Percentiles rank a stretch among this genome's conserved stretches.
phyloP scores from a whole-genome alignment of 1,139 yeast genomes.

The Kurtzmaniella quercitrusa region DNA sequence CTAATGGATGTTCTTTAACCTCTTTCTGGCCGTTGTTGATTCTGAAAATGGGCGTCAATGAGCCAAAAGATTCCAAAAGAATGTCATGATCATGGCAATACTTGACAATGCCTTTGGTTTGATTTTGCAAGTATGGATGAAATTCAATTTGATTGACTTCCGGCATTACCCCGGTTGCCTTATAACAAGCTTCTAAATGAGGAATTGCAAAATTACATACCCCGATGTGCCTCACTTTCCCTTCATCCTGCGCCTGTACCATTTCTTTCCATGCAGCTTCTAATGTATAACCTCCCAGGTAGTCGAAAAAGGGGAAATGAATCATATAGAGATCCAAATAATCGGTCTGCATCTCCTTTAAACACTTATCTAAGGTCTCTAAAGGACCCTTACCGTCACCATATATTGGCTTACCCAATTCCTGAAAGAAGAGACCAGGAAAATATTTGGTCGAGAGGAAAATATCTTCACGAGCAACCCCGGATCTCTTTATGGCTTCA shows the following conservation, averaged over 20 bases:
- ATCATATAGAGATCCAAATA: slow-evolving; percentile 70
- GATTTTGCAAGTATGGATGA: slow-evolving; percentile 40
- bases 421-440: slow-evolving; percentile 17
- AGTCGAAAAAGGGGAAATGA: slow-evolving; percentile 51
- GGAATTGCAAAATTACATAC: slow-evolving; percentile 34
- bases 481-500: slow-evolving; percentile 45
- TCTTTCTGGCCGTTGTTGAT: slow-evolving; percentile 14
- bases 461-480: slow-evolving; percentile 44
- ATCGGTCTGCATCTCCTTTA: slow-evolving; percentile 50
- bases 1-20: slow-evolving; percentile 23
- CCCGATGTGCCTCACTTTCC: slow-evolving; percentile 39
- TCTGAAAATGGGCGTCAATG: slow-evolving; percentile 36
- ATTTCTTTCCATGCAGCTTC: slow-evolving; percentile 37
- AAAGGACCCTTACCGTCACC: slow-evolving; percentile 35
- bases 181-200: slow-evolving; percentile 22
- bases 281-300: slow-evolving; percentile 19
- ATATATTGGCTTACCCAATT: not conserved
- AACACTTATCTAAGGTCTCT: slow-evolving; percentile 44
- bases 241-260: slow-evolving; percentile 33
- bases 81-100: slow-evolving; percentile 26
- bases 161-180: slow-evolving; percentile 21
- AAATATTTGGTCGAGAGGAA: slow-evolving; percentile 56
- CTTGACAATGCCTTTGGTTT: slow-evolving; percentile 26
- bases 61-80: slow-evolving; percentile 38
- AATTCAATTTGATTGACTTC: slow-evolving; percentile 39